Evolutionary conservation across 2,329 filamentous ascomycete species (phyloP).

Genomic region (Colletotrichum endophyticum): DNA sequence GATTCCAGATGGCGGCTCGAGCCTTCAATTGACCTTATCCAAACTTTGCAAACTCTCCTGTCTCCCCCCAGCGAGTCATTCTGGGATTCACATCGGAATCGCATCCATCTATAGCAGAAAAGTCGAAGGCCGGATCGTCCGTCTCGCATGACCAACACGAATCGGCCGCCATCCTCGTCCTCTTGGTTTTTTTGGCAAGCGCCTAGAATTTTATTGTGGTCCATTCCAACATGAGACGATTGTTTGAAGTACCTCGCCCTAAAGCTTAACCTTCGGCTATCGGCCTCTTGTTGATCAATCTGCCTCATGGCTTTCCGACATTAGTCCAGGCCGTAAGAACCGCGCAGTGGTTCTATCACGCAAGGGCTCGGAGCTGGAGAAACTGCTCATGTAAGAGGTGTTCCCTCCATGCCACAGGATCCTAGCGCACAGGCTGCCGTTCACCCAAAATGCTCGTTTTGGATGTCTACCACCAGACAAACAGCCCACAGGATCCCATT

Average conservation of each 20-base stretch:
- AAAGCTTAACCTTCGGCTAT: slow-evolving; percentile 14
- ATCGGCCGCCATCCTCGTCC: neutral
- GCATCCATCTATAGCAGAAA: neutral
- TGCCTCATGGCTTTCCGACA: neutral
- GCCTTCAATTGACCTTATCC: slow-evolving; percentile 21
- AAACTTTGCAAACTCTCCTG: neutral
- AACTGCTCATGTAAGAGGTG: slow-evolving; percentile 15
- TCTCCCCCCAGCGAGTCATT: neutral
- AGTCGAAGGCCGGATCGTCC: neutral
- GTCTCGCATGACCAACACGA: slow-evolving; percentile 13
- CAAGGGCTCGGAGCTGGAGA: neutral
- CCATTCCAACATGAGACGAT: neutral
- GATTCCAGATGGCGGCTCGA: slow-evolving; percentile 15
- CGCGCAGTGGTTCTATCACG: neutral
- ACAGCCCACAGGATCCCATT: slow-evolving; percentile 4
- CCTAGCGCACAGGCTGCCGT: slow-evolving; percentile 16
- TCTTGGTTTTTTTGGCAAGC: neutral
- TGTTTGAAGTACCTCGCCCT: slow-evolving; percentile 5
- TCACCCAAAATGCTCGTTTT: slow-evolving; percentile 16
- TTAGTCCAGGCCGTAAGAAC: neutral
- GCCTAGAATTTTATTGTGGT: neutral
- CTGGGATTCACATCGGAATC: neutral
- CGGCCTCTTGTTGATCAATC: neutral
- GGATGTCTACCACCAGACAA: slow-evolving; percentile 12
- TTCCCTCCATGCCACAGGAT: slow-evolving; percentile 4